Base-by-base conservation (phyloP, 805 yeast species). In the Candida methanosorbosa region DNA sequence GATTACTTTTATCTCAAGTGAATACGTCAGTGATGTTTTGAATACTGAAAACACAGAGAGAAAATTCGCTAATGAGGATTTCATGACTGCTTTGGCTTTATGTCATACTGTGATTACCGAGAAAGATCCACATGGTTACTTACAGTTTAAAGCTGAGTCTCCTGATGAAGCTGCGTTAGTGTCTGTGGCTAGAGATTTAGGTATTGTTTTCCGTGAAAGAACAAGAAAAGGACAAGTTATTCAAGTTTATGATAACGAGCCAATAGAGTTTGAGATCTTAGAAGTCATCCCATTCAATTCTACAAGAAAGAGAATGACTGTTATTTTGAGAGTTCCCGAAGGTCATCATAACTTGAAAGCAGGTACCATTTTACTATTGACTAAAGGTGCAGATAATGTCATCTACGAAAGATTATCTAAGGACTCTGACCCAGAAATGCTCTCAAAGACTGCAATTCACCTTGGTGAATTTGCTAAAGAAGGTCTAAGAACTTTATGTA, bases 81-180 rank as follows among this genome's bases (percentile, higher is more conserved):
- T 82, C 48, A 73, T 80, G 73, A 52, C 69, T 20, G 76, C 80
- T 0, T 59, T 82, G 30, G 82, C 88, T 0, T 59, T 82, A 17
- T 82, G 92, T 46, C 88, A 82, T 48, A 74, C 86, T 4, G 92
- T 79, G 4, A 72, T 81, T 26, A 76, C 86, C 11, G 86, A 78
- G 41, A 49, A 39, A 8, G 62, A 60, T 31, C 51, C 50, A 3
- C 56, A 59, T 8, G 72, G 68, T 15, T 49, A 56, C 23, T 52
- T 75, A 28, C 65, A 66, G 20, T 78, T 74, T 58, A 79, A 81
- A 46, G 88, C 90, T 1, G 88, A 82, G 50, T 79, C 87, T 8
- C 94, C 94, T 0, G 94, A 82, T 59, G 94, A 82, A 53, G 75
- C 80, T 28, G 88, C 92, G 1, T 64, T 82, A 35, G 90, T 83